phyloP scores from a whole-genome alignment of 208 protist genomes.

The Angomonas deanei region DNA sequence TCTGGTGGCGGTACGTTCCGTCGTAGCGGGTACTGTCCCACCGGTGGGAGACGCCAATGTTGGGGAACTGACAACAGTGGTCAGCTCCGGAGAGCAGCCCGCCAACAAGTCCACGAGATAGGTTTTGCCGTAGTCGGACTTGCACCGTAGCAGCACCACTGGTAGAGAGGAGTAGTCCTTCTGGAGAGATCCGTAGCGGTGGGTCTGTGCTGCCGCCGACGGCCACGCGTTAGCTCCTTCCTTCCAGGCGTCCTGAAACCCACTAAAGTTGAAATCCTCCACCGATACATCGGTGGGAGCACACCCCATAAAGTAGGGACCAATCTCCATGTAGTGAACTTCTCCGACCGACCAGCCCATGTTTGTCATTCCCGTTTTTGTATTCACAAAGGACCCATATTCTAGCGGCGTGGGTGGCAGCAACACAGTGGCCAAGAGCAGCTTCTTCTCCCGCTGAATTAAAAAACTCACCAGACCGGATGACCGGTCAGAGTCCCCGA shows the following conservation, averaged over 20 bases:
- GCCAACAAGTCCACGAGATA: neutral
- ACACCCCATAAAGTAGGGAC: conserved; percentile 7
- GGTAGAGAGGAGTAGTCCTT: neutral
- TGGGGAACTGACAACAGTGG: neutral
- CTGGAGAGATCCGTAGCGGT: neutral
- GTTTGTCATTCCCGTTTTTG: conserved; percentile 10
- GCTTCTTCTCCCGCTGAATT: conserved; percentile 17
- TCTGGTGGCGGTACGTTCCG: too few species aligned
- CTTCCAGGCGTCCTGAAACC: neutral
- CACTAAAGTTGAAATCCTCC: neutral
- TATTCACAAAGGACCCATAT: conserved; percentile 8
- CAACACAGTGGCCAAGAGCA: conserved; percentile 32
- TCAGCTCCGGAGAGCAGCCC: neutral
- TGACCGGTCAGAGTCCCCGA: conserved; percentile 1
- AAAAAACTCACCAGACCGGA: conserved; percentile 28
- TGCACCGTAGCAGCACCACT: neutral
- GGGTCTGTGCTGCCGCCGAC: neutral
- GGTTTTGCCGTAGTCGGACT: neutral
- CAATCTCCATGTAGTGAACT: conserved; percentile 47
- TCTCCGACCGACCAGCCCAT: conserved; percentile 40
- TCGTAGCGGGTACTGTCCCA: neutral
- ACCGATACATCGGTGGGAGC: neutral
- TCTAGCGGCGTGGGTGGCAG: conserved; percentile 42
- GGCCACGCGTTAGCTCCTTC: neutral
- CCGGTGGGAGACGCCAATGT: neutral